phyloP scores from a whole-genome alignment of 2,329 filamentous ascomycete species.

The Cadophora luteo-olivacea region DNA sequence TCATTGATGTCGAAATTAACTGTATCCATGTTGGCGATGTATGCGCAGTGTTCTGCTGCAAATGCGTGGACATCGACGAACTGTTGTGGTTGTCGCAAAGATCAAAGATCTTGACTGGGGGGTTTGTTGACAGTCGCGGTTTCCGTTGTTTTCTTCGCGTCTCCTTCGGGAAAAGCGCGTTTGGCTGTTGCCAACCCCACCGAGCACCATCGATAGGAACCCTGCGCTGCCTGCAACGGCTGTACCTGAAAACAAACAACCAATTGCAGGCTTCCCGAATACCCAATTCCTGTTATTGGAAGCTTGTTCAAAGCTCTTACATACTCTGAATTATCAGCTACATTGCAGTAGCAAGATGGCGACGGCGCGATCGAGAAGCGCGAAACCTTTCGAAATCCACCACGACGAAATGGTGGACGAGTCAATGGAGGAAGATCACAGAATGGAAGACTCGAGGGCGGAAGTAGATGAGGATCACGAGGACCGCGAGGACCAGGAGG shows the following conservation, averaged over 20 bases:
- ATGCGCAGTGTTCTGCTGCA: conserved; percentile 28
- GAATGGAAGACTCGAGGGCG: conserved; percentile 48
- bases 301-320: conserved; percentile 19
- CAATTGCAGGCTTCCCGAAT: conserved; percentile 30
- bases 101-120: conserved; percentile 26
- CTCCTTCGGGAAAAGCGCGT: conserved; percentile 27
- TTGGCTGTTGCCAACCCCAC: conserved; percentile 29
- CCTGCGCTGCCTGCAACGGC: not conserved
- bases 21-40: conserved; percentile 65
- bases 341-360: conserved; percentile 35
- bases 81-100: conserved; percentile 36
- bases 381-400: conserved; percentile 48
- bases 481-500: conserved; percentile 36
- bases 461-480: conserved; percentile 45
- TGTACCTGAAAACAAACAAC: conserved; percentile 35
- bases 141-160: conserved; percentile 34
- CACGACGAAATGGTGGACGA: conserved; percentile 47
- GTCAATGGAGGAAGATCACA: conserved; percentile 47
- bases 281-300: conserved; percentile 20
- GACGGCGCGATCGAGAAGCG: conserved; percentile 41
- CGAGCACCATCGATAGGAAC: not conserved
- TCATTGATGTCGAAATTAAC: conserved; percentile 95
- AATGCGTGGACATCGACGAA: conserved; percentile 33
- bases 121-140: conserved; percentile 31
- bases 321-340: conserved; percentile 16